phyloP scores from a whole-genome alignment of 495 filamentous ascomycete genomes.

The Lichenothelia convexa region DNA sequence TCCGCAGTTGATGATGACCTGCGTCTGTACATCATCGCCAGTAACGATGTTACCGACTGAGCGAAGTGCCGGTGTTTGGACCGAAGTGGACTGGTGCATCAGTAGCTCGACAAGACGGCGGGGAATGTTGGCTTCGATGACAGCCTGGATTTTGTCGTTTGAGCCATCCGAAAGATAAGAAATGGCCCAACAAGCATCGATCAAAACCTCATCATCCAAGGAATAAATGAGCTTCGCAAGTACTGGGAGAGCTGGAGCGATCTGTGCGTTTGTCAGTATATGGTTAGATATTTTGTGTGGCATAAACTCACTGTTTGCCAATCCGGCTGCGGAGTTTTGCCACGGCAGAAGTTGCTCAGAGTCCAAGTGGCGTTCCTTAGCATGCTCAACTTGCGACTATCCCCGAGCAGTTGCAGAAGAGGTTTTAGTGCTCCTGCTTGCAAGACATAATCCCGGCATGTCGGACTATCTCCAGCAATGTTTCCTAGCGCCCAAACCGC shows the following conservation, averaged over 20 bases:
- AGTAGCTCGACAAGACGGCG: slow-evolving; percentile 92
- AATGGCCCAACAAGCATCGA: slow-evolving; percentile 99
- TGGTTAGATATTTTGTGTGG: background rate
- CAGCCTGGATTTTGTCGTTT: slow-evolving; percentile 99
- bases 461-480: slow-evolving; percentile 96
- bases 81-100: slow-evolving; percentile 97
- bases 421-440: slow-evolving; percentile 78
- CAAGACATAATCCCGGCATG: slow-evolving; percentile 90
- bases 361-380: slow-evolving; percentile 98
- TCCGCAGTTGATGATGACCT: slow-evolving; percentile 98
- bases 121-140: slow-evolving; percentile 95
- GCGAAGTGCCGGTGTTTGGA: slow-evolving; percentile 91
- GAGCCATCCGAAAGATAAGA: slow-evolving; percentile 97
- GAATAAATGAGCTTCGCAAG: slow-evolving; percentile 96
- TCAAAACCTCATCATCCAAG: slow-evolving; percentile 93
- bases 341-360: slow-evolving; percentile 98
- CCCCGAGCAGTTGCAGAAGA: slow-evolving; percentile 71
- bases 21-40: slow-evolving; percentile 95
- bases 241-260: slow-evolving; percentile 87
- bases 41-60: slow-evolving; percentile 99
- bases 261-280: slow-evolving; percentile 35
- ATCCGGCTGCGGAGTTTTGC: slow-evolving; percentile 97
- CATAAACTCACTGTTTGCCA: slow-evolving; percentile 67
- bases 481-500: slow-evolving; percentile 98
- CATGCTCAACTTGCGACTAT: slow-evolving; percentile 99